phyloP scores from a whole-genome alignment of 805 yeast species.

The Ogataea thermomethanolica region DNA sequence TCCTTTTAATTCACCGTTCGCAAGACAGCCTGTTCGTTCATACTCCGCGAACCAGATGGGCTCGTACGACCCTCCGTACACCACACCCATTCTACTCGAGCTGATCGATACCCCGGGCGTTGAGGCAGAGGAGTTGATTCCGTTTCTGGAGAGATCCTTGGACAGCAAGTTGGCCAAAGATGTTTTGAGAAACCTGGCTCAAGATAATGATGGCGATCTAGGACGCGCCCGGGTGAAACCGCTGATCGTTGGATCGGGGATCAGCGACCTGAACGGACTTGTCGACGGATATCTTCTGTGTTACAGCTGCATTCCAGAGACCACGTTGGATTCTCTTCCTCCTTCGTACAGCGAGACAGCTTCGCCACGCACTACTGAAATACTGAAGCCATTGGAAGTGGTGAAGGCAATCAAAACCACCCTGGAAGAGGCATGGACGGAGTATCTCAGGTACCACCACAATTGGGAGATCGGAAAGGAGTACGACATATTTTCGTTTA shows the following conservation, averaged over 20 bases:
- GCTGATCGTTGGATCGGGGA: constrained; percentile 71
- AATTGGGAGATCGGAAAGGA: constrained; percentile 65
- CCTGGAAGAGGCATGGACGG: constrained; percentile 71
- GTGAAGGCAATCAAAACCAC: constrained; percentile 50
- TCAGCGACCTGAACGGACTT: constrained; percentile 70
- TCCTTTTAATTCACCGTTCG: constrained; percentile 9
- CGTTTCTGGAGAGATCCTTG: constrained; percentile 70
- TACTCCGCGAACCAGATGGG: constrained; percentile 6
- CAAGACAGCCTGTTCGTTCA: constrained; percentile 4
- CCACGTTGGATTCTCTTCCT: constrained; percentile 39
- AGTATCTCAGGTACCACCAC: constrained; percentile 51
- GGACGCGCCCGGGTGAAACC: constrained; percentile 50
- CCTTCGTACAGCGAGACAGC: constrained; percentile 43
- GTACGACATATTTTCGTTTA: constrained; percentile 59
- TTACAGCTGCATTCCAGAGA: constrained; percentile 64
- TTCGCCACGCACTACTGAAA: not conserved
- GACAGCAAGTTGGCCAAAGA: constrained; percentile 59
- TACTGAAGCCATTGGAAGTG: constrained; percentile 29
- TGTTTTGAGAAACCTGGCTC: constrained; percentile 56
- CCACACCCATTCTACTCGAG: constrained; percentile 62
- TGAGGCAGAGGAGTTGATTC: constrained; percentile 62
- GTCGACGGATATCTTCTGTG: constrained; percentile 72
- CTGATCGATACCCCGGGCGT: constrained; percentile 74
- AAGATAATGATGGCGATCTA: constrained; percentile 31
- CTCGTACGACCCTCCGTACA: constrained; percentile 44